These are phyloP conservation scores for Chaetomium sp. DNA, from an alignment of 2,329 filamentous ascomycete species.

Conservation along the genomic window DNA sequence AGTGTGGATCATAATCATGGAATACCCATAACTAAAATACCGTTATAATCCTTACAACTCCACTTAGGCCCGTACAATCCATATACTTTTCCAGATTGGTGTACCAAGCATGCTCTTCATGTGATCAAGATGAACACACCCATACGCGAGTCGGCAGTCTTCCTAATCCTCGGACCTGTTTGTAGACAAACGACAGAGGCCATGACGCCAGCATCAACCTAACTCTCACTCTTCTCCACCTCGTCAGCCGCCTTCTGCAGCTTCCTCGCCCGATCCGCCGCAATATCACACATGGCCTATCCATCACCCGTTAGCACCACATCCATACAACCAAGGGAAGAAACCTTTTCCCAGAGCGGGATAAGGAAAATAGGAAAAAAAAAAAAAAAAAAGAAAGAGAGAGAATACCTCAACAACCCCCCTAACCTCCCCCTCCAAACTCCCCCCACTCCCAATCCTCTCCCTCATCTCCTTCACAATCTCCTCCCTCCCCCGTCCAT, in stretches of 20 bases:
- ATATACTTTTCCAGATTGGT: too few species aligned
- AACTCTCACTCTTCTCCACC: not conserved
- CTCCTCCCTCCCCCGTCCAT: constrained; percentile 63
- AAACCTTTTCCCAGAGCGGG: not conserved
- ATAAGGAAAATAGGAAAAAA: not conserved
- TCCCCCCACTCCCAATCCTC: constrained; percentile 63
- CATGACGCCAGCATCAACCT: not conserved
- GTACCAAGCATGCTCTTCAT: too few species aligned
- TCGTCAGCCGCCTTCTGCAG: constrained; percentile 29
- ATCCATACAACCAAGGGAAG: not conserved
- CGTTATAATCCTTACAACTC: too few species aligned
- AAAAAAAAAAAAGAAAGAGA: constrained; percentile 2
- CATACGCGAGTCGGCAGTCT: too few species aligned
- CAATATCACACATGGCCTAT: constrained; percentile 92
- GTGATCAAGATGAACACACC: too few species aligned
- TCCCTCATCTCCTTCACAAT: constrained; percentile 78
- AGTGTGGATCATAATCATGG: too few species aligned
- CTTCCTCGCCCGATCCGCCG: constrained; percentile 68
- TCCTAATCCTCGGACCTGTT: not conserved
- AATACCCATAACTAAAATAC: too few species aligned
- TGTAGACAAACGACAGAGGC: not conserved
- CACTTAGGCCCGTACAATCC: too few species aligned
- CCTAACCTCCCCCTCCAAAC: constrained; percentile 58
- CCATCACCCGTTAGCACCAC: not conserved
- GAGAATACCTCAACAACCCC: constrained; percentile 65